phyloP scores from a whole-genome alignment of 2,329 filamentous ascomycete genomes.

The Venturia effusa region DNA sequence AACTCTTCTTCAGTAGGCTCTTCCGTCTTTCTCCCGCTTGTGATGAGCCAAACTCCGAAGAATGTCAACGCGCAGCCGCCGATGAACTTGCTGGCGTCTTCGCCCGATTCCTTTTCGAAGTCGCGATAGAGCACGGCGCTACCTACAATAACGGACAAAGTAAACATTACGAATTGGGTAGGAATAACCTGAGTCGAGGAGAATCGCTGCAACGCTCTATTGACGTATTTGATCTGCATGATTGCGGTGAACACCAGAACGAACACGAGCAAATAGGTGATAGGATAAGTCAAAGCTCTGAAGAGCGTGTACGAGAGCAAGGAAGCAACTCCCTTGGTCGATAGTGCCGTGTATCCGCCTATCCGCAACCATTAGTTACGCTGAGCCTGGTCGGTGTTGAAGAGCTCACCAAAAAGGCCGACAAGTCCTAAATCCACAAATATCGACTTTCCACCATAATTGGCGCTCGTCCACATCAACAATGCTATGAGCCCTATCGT shows the following conservation, averaged over 20 bases:
- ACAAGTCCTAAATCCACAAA: constrained; percentile 89
- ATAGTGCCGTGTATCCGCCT: constrained; percentile 93
- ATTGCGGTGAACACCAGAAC: constrained; percentile 76
- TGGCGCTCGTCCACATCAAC: constrained; percentile 73
- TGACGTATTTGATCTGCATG: constrained; percentile 96
- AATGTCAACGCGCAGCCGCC: constrained; percentile 89
- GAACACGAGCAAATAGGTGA: constrained; percentile 76
- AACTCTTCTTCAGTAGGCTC: constrained; percentile 46
- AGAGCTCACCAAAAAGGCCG: constrained; percentile 66
- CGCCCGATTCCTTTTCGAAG: constrained; percentile 69
- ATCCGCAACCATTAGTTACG: constrained; percentile 13
- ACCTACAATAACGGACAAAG: constrained; percentile 86
- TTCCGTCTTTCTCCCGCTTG: constrained; percentile 60
- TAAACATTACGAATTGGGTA: constrained; percentile 95
- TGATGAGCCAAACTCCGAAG: constrained; percentile 94
- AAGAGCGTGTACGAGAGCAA: constrained; percentile 86
- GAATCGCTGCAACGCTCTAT: constrained; percentile 80
- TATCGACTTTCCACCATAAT: constrained; percentile 76
- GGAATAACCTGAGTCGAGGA: constrained; percentile 97
- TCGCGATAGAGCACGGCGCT: constrained; percentile 90
- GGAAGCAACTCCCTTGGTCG: constrained; percentile 93
- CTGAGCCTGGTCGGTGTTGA: constrained; percentile 11
- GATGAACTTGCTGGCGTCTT: constrained; percentile 73
- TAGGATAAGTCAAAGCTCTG: constrained; percentile 79
- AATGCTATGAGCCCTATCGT: constrained; percentile 62